Conservation (phyloP, 2,329 filamentous ascomycete species). For the Beauveria australis region DNA sequence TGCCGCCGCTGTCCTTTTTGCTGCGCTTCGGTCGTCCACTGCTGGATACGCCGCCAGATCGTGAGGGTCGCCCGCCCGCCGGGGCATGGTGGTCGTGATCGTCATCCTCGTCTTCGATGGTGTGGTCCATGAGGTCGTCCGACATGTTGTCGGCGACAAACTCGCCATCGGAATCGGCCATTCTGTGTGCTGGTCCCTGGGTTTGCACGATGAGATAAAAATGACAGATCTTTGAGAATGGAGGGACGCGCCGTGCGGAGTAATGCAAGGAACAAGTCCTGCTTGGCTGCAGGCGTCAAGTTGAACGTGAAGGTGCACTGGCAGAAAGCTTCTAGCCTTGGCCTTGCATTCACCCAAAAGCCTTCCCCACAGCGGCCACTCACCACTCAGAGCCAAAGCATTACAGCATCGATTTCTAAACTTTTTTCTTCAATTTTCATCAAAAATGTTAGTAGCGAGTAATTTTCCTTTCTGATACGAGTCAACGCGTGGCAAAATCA, state of each 20-base stretch:
- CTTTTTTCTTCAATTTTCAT: not conserved
- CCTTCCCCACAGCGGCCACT: constrained; percentile 8
- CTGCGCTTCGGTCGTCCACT: constrained; percentile 8
- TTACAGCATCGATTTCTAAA: not conserved
- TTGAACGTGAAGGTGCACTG: not conserved
- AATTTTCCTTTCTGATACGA: not conserved
- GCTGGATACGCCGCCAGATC: constrained; percentile 17
- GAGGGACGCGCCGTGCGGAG: not conserved
- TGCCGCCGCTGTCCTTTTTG: not conserved
- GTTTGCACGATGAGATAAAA: not conserved
- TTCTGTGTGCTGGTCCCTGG: constrained; percentile 24
- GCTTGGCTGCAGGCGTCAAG: not conserved
- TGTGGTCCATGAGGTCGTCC: constrained; percentile 50
- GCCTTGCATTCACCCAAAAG: not conserved
- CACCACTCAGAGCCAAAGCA: constrained; percentile 1
- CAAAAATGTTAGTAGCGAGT: not conserved
- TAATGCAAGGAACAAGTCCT: not conserved
- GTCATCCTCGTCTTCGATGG: constrained; percentile 30
- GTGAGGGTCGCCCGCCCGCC: constrained; percentile 17
- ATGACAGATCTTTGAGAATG: not conserved
- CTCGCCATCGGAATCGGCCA: constrained; percentile 69
- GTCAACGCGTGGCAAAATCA: not conserved
- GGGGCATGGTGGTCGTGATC: constrained; percentile 13
- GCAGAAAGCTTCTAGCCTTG: constrained; percentile 6
- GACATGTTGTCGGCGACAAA: constrained; percentile 56